These are phyloP conservation scores for Xerocomellus dryophilus DNA, from an alignment of 768 basidiomycete genomes.

Conservation along the genomic window DNA sequence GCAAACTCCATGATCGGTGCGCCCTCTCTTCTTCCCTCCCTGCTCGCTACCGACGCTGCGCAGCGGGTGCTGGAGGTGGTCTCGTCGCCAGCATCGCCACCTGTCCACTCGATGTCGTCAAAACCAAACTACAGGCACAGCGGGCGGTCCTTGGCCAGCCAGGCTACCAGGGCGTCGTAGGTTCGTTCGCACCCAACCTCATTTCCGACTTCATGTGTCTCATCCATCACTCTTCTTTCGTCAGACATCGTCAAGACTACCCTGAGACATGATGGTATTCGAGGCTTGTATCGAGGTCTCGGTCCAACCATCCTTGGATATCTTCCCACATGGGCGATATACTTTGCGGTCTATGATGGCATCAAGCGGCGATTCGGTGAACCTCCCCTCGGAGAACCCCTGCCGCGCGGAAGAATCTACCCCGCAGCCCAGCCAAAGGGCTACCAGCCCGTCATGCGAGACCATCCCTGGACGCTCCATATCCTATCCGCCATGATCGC, in stretches of 20 bases:
- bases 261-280: slow-evolving; percentile 64
- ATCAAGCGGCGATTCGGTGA: slow-evolving; percentile 84
- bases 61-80: slow-evolving; percentile 95
- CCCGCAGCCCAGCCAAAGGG: slow-evolving; percentile 84
- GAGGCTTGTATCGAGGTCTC: slow-evolving; percentile 93
- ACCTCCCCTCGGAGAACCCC: slow-evolving; percentile 44
- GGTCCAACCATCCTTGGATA: slow-evolving; percentile 96
- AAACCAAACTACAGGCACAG: slow-evolving; percentile 97
- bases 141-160: slow-evolving; percentile 61
- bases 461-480: slow-evolving; percentile 84
- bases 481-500: slow-evolving; percentile 95
- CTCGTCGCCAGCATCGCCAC: slow-evolving; percentile 90
- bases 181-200: slow-evolving; percentile 41
- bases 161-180: slow-evolving; percentile 74
- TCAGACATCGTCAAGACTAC: slow-evolving; percentile 58
- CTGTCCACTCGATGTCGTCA: slow-evolving; percentile 96
- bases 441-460: slow-evolving; percentile 75
- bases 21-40: slow-evolving; percentile 16
- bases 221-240: slow-evolving; percentile 1
- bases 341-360: slow-evolving; percentile 96
- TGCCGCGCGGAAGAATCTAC: slow-evolving; percentile 51
- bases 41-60: neutral
- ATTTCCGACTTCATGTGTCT: slow-evolving; percentile 13
- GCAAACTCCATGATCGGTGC: slow-evolving; percentile 81
- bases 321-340: slow-evolving; percentile 98